Evolutionary conservation across 1,139 yeast genomes (phyloP).

Genomic region (Debaryomyces psychrophilus): DNA sequence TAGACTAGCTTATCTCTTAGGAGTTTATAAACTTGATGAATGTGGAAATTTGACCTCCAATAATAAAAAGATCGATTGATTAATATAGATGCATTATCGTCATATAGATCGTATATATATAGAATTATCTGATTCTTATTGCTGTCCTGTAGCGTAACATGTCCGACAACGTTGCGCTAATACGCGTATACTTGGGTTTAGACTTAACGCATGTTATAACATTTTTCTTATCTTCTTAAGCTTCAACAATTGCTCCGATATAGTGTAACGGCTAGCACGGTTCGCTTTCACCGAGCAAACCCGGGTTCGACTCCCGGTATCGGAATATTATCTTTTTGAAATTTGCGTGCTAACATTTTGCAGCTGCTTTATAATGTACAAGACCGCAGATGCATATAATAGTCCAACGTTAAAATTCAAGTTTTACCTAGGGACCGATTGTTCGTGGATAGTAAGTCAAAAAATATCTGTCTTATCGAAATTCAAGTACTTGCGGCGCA

Average conservation of each 20-base stretch:
- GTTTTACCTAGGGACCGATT: not conserved
- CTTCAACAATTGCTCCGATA: slow-evolving; percentile 49
- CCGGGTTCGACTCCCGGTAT: slow-evolving; percentile 85
- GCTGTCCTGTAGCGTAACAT: no score
- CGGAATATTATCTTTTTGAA: slow-evolving; percentile 53
- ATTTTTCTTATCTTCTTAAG: no score
- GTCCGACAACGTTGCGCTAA: no score
- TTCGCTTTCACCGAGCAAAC: slow-evolving; percentile 81
- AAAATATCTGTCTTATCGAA: not conserved
- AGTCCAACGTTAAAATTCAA: not conserved
- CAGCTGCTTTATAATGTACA: not conserved
- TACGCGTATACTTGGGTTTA: no score
- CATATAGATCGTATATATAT: not conserved
- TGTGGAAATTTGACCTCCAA: slow-evolving; percentile 22
- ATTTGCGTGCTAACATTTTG: not conserved
- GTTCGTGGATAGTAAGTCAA: not conserved
- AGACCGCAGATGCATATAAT: not conserved
- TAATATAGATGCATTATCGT: not conserved
- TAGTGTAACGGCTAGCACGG: slow-evolving; percentile 85
- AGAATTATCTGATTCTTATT: not conserved
- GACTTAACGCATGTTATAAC: no score
- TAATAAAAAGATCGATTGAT: slow-evolving; percentile 4
- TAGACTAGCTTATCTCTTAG: slow-evolving; percentile 82
- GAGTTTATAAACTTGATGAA: slow-evolving; percentile 62
- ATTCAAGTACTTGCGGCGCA: not conserved